Base-by-base conservation (phyloP, 1,284 basidiomycete species). In the Xerocomus cyaneibrunnescens region DNA sequence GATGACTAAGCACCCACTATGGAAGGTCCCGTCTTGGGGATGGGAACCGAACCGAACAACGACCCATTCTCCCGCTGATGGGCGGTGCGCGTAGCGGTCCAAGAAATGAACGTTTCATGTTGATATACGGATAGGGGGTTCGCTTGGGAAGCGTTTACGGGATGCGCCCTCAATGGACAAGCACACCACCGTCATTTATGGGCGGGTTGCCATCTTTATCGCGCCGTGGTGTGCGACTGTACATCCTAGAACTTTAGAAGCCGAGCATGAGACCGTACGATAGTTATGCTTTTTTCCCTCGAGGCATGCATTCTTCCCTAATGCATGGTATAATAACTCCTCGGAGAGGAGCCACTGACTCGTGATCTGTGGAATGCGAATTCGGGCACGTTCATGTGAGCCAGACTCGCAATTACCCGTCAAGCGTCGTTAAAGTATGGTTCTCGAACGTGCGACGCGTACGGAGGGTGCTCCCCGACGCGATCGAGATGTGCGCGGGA, bases 181-280 rank as follows among this genome's bases (percentile, higher is more conserved):
- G 7, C 31, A 14, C 27, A 27, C 28, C 28, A 30, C n/a, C n/a
- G n/a, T 19, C 35, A 0, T 37, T 46, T 47, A 39, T 27, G 36
- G 16, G 7, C 36, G n/a, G 28, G 19, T 49, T 28, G 16, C 31
- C 45, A 45, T 37, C 17, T 12, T 16, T 27, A 21, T 5, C 5
- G 13, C 12, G 14, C 23, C n/a, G 9, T 19, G 13, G 7, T 7
- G 28, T 31, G 14, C 16, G 12, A 22, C n/a, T 48, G 39, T 42
- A 36, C 40, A 32, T 49, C 39, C 40, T 7, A 48, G 47, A 40
- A 40, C 37, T 16, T 39, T 9, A 32, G 38, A 49, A 49, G 47
- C 40, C 17, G 27, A n/a, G n/a, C n/a, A 30, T 28, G 8, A 12
- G 28, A 30, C 28, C 28, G 10, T 3, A 37, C 14, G 19, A 5